Evolutionary conservation across 768 basidiomycete genomes (phyloP).

Genomic region (Kwoniella europaea): DNA sequence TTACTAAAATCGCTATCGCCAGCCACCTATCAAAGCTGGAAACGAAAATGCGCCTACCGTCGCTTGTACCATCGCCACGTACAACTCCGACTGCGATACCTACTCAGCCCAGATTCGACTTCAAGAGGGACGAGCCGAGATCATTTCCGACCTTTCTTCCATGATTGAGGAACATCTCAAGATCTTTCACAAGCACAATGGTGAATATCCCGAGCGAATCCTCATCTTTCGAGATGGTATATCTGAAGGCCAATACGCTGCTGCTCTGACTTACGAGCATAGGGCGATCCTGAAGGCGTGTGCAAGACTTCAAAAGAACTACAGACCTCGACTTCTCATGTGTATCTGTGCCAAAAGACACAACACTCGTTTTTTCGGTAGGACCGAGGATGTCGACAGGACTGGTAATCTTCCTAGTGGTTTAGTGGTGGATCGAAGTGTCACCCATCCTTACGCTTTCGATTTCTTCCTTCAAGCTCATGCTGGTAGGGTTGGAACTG

Average conservation of each 20-base stretch:
- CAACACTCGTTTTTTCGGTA: slow-evolving; percentile 55
- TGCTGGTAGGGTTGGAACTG: slow-evolving; percentile 55
- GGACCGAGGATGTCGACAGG: slow-evolving; percentile 38
- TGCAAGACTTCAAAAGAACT: slow-evolving; percentile 27
- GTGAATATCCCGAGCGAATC: slow-evolving; percentile 47
- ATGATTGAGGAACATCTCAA: slow-evolving; percentile 55
- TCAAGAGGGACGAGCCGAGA: slow-evolving; percentile 55
- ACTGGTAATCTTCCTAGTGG: slow-evolving; percentile 53
- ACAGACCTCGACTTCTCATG: slow-evolving; percentile 44
- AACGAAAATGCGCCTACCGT: slow-evolving; percentile 51
- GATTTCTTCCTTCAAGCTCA: slow-evolving; percentile 58
- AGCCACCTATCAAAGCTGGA: slow-evolving; percentile 51
- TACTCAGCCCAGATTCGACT: slow-evolving; percentile 53
- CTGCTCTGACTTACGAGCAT: slow-evolving; percentile 53
- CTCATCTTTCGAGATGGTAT: slow-evolving; percentile 58
- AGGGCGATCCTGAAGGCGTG: slow-evolving; percentile 51
- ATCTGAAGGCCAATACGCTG: slow-evolving; percentile 56
- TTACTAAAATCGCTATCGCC: background rate
- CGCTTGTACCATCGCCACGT: slow-evolving; percentile 58
- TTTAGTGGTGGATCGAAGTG: slow-evolving; percentile 48
- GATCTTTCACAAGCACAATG: slow-evolving; percentile 49
- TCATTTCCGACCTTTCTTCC: slow-evolving; percentile 51
- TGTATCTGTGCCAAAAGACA: slow-evolving; percentile 56
- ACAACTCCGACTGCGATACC: slow-evolving; percentile 44
- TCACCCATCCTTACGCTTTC: slow-evolving; percentile 55